Percentiles rank a stretch among this genome's conserved stretches.
Conservation (phyloP, 768 basidiomycete genomes). For the Mycena sanguinolenta region DNA sequence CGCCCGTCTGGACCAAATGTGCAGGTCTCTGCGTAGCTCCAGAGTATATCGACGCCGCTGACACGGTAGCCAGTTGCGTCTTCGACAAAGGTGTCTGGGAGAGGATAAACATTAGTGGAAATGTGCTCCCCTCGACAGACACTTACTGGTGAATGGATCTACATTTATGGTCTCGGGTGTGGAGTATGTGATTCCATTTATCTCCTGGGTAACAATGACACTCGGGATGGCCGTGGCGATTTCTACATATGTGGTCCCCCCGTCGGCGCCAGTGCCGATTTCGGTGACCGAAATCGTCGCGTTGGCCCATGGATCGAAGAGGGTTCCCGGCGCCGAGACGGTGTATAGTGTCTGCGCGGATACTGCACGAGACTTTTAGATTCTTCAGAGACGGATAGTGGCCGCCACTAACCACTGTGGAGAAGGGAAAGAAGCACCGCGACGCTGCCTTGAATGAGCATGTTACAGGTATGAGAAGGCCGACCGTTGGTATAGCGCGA, state of each 20-base stretch:
- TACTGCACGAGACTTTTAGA: neutral
- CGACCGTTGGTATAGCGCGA: no score
- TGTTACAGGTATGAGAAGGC: no score
- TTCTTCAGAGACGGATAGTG: no score
- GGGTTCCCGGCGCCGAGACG: neutral
- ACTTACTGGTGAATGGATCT: neutral
- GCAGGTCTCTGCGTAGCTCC: neutral
- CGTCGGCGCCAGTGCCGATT: neutral
- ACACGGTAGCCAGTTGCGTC: neutral
- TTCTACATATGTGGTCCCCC: neutral
- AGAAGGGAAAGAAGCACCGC: no score
- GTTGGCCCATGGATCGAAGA: neutral
- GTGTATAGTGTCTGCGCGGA: neutral
- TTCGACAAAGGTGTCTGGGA: neutral
- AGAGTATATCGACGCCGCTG: neutral
- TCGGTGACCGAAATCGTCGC: neutral
- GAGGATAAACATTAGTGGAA: neutral
- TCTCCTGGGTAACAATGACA: neutral
- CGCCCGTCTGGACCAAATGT: neutral
- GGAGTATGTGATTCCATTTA: neutral
- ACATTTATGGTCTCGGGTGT: neutral
- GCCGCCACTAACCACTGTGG: no score
- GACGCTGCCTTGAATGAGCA: no score
- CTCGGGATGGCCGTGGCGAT: neutral
- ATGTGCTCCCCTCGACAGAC: no score